phyloP scores from a whole-genome alignment of 75 land plant species.

The Ceratopteris richardii region DNA sequence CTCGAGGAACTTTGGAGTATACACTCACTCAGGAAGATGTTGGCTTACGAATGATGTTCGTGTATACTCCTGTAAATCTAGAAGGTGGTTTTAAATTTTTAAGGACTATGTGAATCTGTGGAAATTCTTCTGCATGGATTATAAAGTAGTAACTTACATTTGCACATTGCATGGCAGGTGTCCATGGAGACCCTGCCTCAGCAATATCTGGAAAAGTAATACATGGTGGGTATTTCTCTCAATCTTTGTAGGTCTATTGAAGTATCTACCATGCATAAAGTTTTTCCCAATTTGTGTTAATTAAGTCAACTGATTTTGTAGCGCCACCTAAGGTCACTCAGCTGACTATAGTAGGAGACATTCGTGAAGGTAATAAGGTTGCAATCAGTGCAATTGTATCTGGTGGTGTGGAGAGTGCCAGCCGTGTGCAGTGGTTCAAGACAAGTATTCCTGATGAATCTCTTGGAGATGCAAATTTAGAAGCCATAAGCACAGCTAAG shows the following conservation, averaged over 20 bases:
- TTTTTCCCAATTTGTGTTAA: too few relatives aligned
- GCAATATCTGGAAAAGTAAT: conserved; percentile 37
- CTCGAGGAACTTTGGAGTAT: conserved; percentile 68
- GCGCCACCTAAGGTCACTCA: conserved; percentile 80
- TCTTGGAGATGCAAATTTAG: conserved; percentile 47
- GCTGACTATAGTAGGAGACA: conserved; percentile 74
- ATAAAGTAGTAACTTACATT: too few relatives aligned
- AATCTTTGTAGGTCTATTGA: neutral
- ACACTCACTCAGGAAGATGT: conserved; percentile 74
- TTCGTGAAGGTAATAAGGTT: conserved; percentile 81
- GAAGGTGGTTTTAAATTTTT: conserved; percentile 56
- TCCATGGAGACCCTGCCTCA: conserved; percentile 62
- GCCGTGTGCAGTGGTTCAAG: conserved; percentile 97
- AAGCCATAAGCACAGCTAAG: conserved; percentile 78
- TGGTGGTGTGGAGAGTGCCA: conserved; percentile 89
- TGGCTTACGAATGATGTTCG: conserved; percentile 57
- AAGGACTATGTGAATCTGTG: too few relatives aligned
- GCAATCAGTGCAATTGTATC: conserved; percentile 64
- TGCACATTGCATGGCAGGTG: conserved; percentile 32
- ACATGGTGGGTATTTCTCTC: conserved; percentile 37
- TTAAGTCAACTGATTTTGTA: too few relatives aligned
- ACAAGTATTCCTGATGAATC: conserved; percentile 31
- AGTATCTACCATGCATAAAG: neutral
- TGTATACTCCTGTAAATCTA: conserved; percentile 70
- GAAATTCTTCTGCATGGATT: too few relatives aligned